These are phyloP conservation scores for Aspergillus neotritici DNA, from an alignment of 2,329 filamentous ascomycete genomes.

Conservation along the genomic window DNA sequence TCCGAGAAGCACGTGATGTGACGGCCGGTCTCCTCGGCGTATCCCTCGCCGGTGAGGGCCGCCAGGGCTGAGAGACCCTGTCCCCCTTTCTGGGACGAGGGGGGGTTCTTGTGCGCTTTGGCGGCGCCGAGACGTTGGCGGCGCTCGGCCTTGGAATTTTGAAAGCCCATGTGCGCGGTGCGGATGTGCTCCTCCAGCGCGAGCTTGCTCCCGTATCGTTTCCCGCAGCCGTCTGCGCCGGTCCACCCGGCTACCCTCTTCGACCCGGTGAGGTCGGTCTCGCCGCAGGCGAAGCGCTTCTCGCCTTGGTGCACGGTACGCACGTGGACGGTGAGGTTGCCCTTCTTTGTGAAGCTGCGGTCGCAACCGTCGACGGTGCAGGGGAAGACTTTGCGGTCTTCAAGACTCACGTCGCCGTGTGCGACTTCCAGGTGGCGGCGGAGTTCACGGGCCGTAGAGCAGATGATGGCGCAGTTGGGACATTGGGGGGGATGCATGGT, in stretches of 20 bases:
- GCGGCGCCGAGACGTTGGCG: conserved; percentile 29
- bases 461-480: conserved; percentile 65
- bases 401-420: conserved; percentile 57
- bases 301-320: conserved; percentile 70
- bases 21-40: conserved; percentile 45
- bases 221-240: conserved; percentile 61
- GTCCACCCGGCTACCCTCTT: conserved; percentile 60
- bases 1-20: conserved; percentile 49
- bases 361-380: conserved; percentile 66
- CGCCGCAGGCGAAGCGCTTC: conserved; percentile 70
- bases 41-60: conserved; percentile 53
- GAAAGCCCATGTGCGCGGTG: conserved; percentile 68
- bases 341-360: conserved; percentile 72
- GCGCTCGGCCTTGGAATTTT: conserved; percentile 38
- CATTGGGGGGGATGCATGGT: conserved; percentile 68
- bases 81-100: conserved; percentile 14
- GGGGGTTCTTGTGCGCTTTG: conserved; percentile 10
- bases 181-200: conserved; percentile 79
- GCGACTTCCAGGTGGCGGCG: conserved; percentile 72
- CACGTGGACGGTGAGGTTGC: conserved; percentile 77
- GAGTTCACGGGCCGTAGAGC: conserved; percentile 60
- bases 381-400: conserved; percentile 59
- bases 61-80: conserved; percentile 35
- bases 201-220: conserved; percentile 69
- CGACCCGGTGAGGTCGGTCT: conserved; percentile 55